Evolutionary conservation across 345 rosid species (phyloP).

Genomic region (Eucalyptus cloeziana): DNA sequence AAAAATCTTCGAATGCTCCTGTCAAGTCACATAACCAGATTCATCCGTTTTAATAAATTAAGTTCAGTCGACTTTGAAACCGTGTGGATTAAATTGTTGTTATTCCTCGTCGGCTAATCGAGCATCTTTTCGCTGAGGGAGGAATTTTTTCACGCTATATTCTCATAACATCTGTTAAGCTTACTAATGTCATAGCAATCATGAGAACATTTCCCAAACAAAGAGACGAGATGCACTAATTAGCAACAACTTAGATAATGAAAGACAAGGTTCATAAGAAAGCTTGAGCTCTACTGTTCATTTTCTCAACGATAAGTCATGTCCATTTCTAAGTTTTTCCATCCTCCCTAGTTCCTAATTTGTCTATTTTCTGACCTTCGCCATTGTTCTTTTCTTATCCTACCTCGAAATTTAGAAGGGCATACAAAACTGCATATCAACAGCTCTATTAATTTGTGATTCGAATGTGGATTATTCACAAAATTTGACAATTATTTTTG

Average conservation of each 20-base stretch:
- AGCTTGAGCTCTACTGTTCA: not conserved
- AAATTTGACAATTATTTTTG: not conserved
- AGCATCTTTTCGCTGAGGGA: not conserved
- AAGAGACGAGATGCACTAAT: not conserved
- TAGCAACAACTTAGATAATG: not conserved
- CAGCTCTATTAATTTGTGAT: not conserved
- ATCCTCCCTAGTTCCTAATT: not conserved
- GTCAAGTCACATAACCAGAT: not conserved
- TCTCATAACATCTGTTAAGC: not conserved
- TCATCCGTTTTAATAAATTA: too few species aligned
- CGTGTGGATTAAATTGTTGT: not conserved
- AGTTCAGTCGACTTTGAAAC: not conserved
- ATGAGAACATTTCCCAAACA: not conserved
- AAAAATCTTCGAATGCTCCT: not conserved
- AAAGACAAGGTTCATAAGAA: not conserved
- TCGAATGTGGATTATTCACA: not conserved
- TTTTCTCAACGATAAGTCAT: not conserved
- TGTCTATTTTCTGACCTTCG: not conserved
- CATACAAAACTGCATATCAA: not conserved
- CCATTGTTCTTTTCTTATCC: not conserved
- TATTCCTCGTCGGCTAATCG: not conserved
- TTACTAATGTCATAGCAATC: not conserved
- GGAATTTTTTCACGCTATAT: not conserved
- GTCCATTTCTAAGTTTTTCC: not conserved
- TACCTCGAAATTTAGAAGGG: not conserved